A percentile compares a stretch with the other conserved stretches of the same genome.
phyloP scores from a whole-genome alignment of 805 yeast species.

The Ogataea haglerorum region DNA sequence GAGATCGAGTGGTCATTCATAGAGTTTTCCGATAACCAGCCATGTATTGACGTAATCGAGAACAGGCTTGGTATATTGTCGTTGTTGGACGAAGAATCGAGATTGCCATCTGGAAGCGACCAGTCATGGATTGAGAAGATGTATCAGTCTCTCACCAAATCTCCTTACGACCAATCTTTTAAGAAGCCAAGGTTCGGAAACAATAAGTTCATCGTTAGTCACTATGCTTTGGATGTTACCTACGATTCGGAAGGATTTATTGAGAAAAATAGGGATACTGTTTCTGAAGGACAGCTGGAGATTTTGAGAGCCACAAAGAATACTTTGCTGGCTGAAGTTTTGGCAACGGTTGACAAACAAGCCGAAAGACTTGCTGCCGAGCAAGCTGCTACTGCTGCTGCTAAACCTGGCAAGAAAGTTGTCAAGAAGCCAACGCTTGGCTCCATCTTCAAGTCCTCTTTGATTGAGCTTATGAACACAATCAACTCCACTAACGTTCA shows the following conservation, averaged over 20 bases:
- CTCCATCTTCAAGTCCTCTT: slow-evolving; percentile 86
- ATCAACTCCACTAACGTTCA: slow-evolving; percentile 94
- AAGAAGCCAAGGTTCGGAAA: slow-evolving; percentile 94
- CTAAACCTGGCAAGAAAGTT: slow-evolving; percentile 36
- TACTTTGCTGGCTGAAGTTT: slow-evolving; percentile 58
- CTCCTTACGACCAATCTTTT: slow-evolving; percentile 72
- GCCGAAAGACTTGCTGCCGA: slow-evolving; percentile 41
- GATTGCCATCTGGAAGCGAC: slow-evolving; percentile 91
- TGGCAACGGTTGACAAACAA: slow-evolving; percentile 60
- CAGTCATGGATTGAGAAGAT: slow-evolving; percentile 89
- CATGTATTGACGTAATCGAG: slow-evolving; percentile 91
- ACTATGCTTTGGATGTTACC: slow-evolving; percentile 91
- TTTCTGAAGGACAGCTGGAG: slow-evolving; percentile 91
- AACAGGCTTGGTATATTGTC: slow-evolving; percentile 83
- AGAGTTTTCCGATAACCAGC: slow-evolving; percentile 94
- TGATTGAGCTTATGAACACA: slow-evolving; percentile 89
- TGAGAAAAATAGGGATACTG: slow-evolving; percentile 96
- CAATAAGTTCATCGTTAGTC: slow-evolving; percentile 83
- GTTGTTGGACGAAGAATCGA: slow-evolving; percentile 88
- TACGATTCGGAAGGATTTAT: slow-evolving; percentile 93
- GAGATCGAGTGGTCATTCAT: slow-evolving; percentile 96
- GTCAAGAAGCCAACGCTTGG: slow-evolving; percentile 89
- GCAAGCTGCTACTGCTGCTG: slow-evolving; percentile 28
- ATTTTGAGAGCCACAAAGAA: slow-evolving; percentile 70
- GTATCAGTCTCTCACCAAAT: slow-evolving; percentile 78